These are phyloP conservation scores for Fusarium floridanum DNA, from an alignment of 2,329 filamentous ascomycete species.

Conservation along the genomic window DNA sequence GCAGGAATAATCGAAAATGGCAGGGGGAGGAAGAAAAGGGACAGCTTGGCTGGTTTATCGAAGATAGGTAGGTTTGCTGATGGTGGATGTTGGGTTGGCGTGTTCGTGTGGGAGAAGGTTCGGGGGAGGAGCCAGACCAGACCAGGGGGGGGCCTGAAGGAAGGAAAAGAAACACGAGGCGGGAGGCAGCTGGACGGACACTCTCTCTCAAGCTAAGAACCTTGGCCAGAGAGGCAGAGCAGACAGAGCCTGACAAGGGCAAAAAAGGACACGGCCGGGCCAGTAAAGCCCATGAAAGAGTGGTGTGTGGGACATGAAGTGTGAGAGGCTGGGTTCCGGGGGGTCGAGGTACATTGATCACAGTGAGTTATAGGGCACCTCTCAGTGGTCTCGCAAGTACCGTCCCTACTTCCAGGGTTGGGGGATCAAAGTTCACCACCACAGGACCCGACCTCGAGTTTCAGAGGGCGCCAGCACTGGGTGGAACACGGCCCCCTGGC, in stretches of 20 bases:
- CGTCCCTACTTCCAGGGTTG: neutral
- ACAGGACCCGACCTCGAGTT: conserved; percentile 20
- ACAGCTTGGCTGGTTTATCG: conserved; percentile 46
- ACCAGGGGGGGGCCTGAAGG: conserved; percentile 19
- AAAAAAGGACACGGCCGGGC: conserved; percentile 1
- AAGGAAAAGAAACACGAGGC: conserved; percentile 23
- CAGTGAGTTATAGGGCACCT: neutral
- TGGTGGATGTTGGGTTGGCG: conserved; percentile 30
- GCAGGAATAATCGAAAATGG: conserved; percentile 27
- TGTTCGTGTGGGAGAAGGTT: conserved; percentile 38
- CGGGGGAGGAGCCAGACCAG: conserved; percentile 40
- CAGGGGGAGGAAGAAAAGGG: conserved; percentile 39
- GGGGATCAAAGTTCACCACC: conserved; percentile 24
- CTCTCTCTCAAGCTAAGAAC: neutral
- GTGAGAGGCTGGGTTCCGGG: neutral
- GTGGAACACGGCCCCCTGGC: conserved; percentile 35
- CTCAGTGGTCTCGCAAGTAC: conserved; percentile 1
- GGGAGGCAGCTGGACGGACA: conserved; percentile 16
- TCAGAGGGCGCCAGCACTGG: conserved; percentile 39
- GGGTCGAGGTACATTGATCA: conserved; percentile 17
- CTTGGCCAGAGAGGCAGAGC: conserved; percentile 16
- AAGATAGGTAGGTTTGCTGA: conserved; percentile 35
- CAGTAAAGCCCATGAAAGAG: neutral
- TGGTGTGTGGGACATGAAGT: conserved; percentile 8
- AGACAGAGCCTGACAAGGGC: conserved; percentile 11